Percentiles rank a stretch among this genome's conserved stretches.
phyloP scores from a whole-genome alignment of 140 eudicot species.

The Stevia rebaudiana region DNA sequence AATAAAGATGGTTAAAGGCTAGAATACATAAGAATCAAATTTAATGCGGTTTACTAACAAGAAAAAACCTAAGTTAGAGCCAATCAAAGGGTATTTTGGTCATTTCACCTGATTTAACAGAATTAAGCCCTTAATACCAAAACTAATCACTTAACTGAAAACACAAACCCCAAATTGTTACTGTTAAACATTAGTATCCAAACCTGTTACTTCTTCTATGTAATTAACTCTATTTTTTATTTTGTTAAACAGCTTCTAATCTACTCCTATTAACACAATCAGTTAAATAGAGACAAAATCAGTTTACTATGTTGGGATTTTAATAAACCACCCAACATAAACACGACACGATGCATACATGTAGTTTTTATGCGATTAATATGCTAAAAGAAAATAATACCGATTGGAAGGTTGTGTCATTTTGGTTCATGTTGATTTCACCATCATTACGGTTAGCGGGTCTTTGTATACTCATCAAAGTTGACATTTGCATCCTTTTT shows the following conservation, averaged over 20 bases:
- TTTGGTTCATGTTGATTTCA: constrained; percentile 28
- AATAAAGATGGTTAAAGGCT: neutral
- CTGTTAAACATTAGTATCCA: too few species aligned
- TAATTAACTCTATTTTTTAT: too few species aligned
- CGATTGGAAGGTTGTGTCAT: constrained; percentile 22
- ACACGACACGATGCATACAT: neutral
- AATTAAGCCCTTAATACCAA: too few species aligned
- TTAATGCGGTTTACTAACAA: constrained; percentile 3
- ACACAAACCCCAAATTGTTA: too few species aligned
- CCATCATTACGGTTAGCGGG: constrained; percentile 31
- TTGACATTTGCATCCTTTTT: constrained; percentile 69
- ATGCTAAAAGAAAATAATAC: constrained; percentile 24
- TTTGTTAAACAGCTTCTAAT: too few species aligned
- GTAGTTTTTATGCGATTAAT: neutral
- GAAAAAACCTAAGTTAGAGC: neutral
- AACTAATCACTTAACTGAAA: too few species aligned
- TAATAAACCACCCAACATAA: neutral
- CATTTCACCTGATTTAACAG: too few species aligned
- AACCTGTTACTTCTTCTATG: too few species aligned
- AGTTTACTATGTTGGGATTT: neutral
- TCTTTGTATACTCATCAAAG: constrained; percentile 52
- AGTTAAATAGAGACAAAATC: too few species aligned
- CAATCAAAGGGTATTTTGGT: too few species aligned
- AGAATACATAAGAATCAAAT: neutral
- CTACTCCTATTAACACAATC: neutral